A percentile compares a stretch with the other conserved stretches of the same genome.
phyloP scores from a whole-genome alignment of 176 grass and related monocot species.

The Eragrostis curvula region DNA sequence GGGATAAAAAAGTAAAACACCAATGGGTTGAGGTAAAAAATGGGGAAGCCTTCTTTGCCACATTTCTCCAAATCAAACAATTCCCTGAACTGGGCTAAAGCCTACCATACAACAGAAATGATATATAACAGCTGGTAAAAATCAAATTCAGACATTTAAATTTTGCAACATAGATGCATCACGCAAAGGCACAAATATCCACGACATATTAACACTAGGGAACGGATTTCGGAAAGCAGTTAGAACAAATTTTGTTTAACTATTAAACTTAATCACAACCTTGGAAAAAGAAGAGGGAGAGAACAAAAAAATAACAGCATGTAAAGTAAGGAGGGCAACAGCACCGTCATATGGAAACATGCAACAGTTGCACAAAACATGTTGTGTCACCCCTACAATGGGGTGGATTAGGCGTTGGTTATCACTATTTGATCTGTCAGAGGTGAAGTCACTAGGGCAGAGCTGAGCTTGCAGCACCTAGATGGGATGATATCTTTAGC shows the following conservation, averaged over 20 bases:
- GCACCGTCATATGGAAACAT: background rate
- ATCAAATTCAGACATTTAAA: background rate
- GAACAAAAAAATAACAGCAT: background rate
- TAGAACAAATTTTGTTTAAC: background rate
- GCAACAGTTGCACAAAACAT: background rate
- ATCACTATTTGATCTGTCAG: background rate
- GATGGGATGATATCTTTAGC: background rate
- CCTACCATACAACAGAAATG: no score
- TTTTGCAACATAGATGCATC: background rate
- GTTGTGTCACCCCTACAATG: background rate
- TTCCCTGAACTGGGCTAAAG: no score
- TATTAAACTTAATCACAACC: background rate
- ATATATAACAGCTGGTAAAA: constrained; percentile 12
- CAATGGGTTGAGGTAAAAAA: no score
- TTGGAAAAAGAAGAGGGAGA: background rate
- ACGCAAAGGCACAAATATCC: background rate
- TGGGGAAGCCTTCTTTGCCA: no score
- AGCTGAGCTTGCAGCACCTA: background rate
- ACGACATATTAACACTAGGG: constrained; percentile 7
- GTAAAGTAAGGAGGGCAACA: background rate
- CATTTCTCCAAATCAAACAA: no score
- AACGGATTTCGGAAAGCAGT: background rate
- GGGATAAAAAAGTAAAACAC: no score
- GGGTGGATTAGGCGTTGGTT: no score
- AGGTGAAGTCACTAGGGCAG: background rate